Evolutionary conservation across 2,329 filamentous ascomycete genomes (phyloP).

Genomic region (Curvularia verruculosa): DNA sequence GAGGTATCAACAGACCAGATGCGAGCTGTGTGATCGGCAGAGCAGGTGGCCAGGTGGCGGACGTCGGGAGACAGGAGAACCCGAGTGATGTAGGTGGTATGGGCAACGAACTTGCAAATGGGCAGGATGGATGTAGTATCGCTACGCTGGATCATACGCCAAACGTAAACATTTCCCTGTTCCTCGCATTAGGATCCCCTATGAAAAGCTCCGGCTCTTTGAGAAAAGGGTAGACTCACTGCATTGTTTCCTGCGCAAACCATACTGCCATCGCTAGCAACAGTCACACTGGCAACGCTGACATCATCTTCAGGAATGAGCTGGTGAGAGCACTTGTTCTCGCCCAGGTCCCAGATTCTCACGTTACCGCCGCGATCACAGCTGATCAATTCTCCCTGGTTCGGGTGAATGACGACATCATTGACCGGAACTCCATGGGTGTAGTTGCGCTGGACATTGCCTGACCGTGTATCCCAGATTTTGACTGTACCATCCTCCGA

Average conservation of each 20-base stretch:
- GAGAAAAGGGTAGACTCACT: conserved; percentile 57
- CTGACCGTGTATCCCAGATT: conserved; percentile 92
- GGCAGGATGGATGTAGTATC: conserved; percentile 85
- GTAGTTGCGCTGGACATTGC: conserved; percentile 89
- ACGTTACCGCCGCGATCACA: conserved; percentile 93
- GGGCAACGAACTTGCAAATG: conserved; percentile 86
- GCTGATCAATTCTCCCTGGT: conserved; percentile 97
- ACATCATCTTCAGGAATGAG: conserved; percentile 96
- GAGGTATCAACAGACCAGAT: conserved; percentile 85
- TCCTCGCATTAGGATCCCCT: conserved; percentile 4
- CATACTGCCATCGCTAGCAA: conserved; percentile 90
- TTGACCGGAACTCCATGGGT: conserved; percentile 88
- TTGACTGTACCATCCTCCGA: conserved; percentile 96
- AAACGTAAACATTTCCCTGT: conserved; percentile 95
- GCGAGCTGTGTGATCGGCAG: conserved; percentile 90
- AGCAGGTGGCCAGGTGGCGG: conserved; percentile 91
- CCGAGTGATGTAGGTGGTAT: conserved; percentile 91
- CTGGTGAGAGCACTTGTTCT: conserved; percentile 96
- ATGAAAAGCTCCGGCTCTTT: background rate
- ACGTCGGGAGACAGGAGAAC: conserved; percentile 92
- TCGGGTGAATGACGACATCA: conserved; percentile 99
- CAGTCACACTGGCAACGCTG: conserved; percentile 90
- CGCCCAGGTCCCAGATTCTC: conserved; percentile 92
- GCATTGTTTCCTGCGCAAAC: conserved; percentile 92
- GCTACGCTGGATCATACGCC: conserved; percentile 84